These are phyloP conservation scores for Leccinum ponderosum DNA, from an alignment of 1,284 basidiomycete species.

Conservation along the genomic window DNA sequence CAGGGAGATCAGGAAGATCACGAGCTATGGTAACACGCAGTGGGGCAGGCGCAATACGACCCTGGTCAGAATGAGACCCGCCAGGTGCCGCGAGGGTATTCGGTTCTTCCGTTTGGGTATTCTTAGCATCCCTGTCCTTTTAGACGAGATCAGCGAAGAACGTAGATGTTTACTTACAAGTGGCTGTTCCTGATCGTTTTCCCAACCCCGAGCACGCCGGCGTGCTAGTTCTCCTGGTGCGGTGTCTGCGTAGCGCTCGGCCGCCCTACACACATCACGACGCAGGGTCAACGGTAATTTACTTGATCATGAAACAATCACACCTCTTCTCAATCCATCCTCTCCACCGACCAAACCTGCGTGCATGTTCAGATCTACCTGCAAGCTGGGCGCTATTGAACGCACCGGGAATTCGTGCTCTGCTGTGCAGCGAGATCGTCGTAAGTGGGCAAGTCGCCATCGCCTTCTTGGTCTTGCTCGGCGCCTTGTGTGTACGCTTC, in stretches of 20 bases:
- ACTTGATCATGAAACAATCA: conserved; percentile 9
- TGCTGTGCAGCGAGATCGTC: conserved; percentile 70
- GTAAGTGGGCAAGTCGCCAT: conserved; percentile 70
- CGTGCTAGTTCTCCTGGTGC: conserved; percentile 57
- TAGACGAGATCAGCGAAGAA: conserved; percentile 6
- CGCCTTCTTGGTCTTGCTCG: conserved; percentile 60
- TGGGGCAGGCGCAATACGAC: conserved; percentile 8
- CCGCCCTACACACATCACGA: conserved; percentile 53
- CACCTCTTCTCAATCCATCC: conserved; percentile 86
- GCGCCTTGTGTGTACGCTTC: conserved; percentile 30
- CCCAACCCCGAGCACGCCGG: conserved; percentile 71
- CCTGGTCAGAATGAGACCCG: conserved; percentile 6
- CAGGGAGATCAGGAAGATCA: conserved; percentile 19
- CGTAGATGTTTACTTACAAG: conserved; percentile 14
- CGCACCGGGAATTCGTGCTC: conserved; percentile 74
- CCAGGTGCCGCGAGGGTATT: conserved; percentile 1
- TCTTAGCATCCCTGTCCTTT: conserved; percentile 14
- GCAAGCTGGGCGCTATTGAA: conserved; percentile 2
- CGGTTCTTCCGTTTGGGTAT: conserved; percentile 13
- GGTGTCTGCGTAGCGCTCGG: conserved; percentile 70
- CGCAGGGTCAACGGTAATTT: not conserved
- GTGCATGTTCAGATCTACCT: conserved; percentile 3
- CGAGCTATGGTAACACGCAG: conserved; percentile 27
- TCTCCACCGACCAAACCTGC: conserved; percentile 78
- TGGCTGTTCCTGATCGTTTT: conserved; percentile 32